These are phyloP conservation scores for Ganoderma boninense DNA, from an alignment of 1,284 basidiomycete genomes.

Conservation along the genomic window DNA sequence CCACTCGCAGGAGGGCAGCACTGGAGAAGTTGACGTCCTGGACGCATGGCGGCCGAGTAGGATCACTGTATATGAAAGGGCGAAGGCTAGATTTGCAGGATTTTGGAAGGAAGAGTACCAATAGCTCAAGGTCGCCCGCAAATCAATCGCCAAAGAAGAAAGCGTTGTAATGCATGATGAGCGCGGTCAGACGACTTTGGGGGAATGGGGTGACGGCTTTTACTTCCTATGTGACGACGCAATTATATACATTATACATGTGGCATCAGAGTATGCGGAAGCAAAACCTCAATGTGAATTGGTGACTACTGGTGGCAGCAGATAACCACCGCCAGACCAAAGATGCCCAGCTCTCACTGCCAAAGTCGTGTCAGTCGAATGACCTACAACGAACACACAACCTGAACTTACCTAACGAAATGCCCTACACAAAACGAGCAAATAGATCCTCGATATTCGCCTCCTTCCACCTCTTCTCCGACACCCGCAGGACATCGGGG, in stretches of 20 bases:
- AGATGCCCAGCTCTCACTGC: not conserved
- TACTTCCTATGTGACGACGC: no score
- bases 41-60: no score
- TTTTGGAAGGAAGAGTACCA: not conserved
- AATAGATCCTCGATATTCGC: conserved; percentile 47
- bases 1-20: not conserved
- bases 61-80: no score
- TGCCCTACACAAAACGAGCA: conserved; percentile 30
- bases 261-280: no score
- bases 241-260: no score
- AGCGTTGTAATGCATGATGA: not conserved
- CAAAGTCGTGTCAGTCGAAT: not conserved
- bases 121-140: not conserved
- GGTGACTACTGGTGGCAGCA: no score
- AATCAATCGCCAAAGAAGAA: not conserved
- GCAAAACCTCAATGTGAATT: no score
- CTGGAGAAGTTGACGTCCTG: not conserved
- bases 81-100: no score
- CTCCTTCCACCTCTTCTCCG: conserved; percentile 56
- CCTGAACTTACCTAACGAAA: not conserved
- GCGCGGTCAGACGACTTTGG: not conserved
- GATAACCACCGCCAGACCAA: no score
- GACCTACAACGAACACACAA: not conserved
- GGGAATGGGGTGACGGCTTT: no score
- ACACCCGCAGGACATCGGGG: conserved; percentile 60